phyloP scores from a whole-genome alignment of 208 protist species.

The Acanthamoeba healyi region DNA sequence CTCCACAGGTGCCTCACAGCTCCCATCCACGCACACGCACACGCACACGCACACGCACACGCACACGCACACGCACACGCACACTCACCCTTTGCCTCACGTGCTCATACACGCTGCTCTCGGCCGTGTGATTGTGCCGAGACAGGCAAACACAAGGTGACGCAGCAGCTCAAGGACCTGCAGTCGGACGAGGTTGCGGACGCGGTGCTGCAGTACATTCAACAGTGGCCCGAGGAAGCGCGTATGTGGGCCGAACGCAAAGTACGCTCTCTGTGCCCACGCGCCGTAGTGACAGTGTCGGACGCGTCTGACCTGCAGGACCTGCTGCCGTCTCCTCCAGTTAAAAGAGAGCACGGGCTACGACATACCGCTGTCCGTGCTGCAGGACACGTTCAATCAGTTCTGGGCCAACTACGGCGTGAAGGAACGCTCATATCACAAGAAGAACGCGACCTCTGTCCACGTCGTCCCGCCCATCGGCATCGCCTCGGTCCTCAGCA shows the following conservation, averaged over 20 bases:
- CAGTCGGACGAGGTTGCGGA: constrained; percentile 25
- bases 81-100: too few species aligned
- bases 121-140: neutral
- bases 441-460: neutral
- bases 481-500: neutral
- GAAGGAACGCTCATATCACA: neutral
- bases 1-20: neutral
- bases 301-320: too few species aligned
- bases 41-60: neutral
- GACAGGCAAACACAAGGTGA: constrained; percentile 44
- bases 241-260: constrained; percentile 31
- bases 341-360: constrained; percentile 3
- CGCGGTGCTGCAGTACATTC: neutral
- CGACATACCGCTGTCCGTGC: constrained; percentile 1
- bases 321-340: too few species aligned
- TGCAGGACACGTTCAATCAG: constrained; percentile 4
- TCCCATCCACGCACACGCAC: neutral
- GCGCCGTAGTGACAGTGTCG: too few species aligned
- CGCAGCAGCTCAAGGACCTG: constrained; percentile 1
- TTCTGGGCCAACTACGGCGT: neutral
- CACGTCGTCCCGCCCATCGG: neutral
- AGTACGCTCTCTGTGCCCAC: neutral
- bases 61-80: neutral
- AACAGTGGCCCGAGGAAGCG: neutral
- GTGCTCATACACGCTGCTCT: neutral